A percentile compares a stretch with the other conserved stretches of the same genome.
Evolutionary conservation across 768 basidiomycete species (phyloP).

Genomic region (Termitomyces titanicus): DNA sequence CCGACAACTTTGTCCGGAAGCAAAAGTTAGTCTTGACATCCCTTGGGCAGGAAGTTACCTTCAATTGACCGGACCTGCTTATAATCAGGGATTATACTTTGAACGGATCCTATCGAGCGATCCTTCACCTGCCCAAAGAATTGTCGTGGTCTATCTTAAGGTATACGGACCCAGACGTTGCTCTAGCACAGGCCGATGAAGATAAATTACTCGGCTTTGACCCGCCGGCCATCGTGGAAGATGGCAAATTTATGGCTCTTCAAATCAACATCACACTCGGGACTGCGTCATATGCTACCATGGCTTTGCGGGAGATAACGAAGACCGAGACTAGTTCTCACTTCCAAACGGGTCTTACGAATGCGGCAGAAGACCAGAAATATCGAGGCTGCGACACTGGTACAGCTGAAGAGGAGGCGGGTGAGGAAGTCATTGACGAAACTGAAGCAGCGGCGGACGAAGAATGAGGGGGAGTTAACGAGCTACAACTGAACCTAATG

Average conservation of each 20-base stretch:
- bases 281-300: slow-evolving; percentile 94
- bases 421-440: slow-evolving; percentile 18
- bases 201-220: slow-evolving; percentile 85
- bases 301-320: slow-evolving; percentile 93
- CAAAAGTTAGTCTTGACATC: slow-evolving; percentile 66
- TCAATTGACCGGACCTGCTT: not conserved
- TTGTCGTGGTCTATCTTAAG: slow-evolving; percentile 78
- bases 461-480: not conserved
- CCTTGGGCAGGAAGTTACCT: not conserved
- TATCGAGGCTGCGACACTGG: slow-evolving; percentile 54
- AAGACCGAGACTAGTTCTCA: slow-evolving; percentile 95
- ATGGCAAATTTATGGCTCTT: slow-evolving; percentile 84
- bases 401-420: slow-evolving; percentile 28
- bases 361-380: slow-evolving; percentile 77
- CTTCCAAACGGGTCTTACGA: slow-evolving; percentile 78
- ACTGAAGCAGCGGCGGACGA: slow-evolving; percentile 10
- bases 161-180: slow-evolving; percentile 92
- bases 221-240: slow-evolving; percentile 56
- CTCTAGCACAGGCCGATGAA: slow-evolving; percentile 93
- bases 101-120: slow-evolving; percentile 89
- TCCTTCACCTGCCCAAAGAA: slow-evolving; percentile 80
- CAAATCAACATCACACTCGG: slow-evolving; percentile 85
- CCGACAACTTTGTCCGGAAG: slow-evolving; percentile 82
- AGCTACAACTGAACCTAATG: too few species aligned
- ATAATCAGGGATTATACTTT: slow-evolving; percentile 80